Evolutionary conservation across 306 rosid species (phyloP), one percentile per base, ranked within the genome.

Genomic region (Purshia tridentata): DNA sequence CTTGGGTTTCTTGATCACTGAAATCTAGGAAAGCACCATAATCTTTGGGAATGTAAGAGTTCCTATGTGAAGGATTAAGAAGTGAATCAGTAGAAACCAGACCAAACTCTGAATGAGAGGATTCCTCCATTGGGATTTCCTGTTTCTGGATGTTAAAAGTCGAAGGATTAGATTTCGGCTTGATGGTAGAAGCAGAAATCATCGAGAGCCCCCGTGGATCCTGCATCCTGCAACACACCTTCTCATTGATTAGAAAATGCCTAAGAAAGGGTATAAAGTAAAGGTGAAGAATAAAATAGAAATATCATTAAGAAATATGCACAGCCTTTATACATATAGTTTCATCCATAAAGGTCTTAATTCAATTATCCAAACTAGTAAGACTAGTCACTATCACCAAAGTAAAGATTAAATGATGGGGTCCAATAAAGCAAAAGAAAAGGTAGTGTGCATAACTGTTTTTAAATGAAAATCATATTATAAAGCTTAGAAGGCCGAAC

Each of bases 61-160:
- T 70, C 76, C 81, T 72, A 50, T 80, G 84, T 40, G 85, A 81
- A 29, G 86, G 86, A 76, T 85, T 82, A 50, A 75, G 78, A 66
- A 85, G 86, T 69, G 89, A 80, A 83, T 77, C 85, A 0, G 85
- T 80, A 47, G 83, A 72, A 73, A 83, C 89, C 58, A 78, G 78
- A 48, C 89, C 89, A 66, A 75, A 83, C 77, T 50, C 85, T 64
- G 81, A 68, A 4, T n/a, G 77, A 18, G 84, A 46, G 9, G 74
- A 74, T 77, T 61, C 83, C 74, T 68, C 82, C 54, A 61, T 22
- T 35, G 63, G 49, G 37, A 69, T 35, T 67, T 73, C 78, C 16
- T 60, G 72, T 64, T 73, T 81, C 0, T 6, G 67, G 41, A 73
- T 44, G 67, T 63, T 72, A 47, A 67, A 76, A 45, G 48, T 58